Evolutionary conservation across 2,329 filamentous ascomycete species (phyloP), one percentile per base, ranked within the genome.

Genomic region (Penicillium sclerotiorum): DNA sequence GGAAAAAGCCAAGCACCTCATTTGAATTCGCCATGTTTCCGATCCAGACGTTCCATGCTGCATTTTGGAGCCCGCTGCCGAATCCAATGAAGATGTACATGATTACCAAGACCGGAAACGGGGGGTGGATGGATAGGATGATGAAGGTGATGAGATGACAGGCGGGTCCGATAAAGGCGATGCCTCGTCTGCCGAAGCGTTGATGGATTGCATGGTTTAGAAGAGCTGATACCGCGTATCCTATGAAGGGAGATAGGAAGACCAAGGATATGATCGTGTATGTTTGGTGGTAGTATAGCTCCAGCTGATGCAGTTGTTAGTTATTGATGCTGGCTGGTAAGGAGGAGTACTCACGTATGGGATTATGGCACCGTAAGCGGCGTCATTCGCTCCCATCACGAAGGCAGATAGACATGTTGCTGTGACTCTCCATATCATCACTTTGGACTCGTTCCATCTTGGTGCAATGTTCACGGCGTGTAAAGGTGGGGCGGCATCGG

Each of bases 11-110:
- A 1, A 90, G 78, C 1, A 91, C 75, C 63, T 89, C 84, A 64
- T 91, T 90, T 11, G 86, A 81, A 50, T 82, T 81, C 7, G 81
- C 77, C 84, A 92, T 88, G 60, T 84, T 85, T 11, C 87, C 88
- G n/a, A 83, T 78, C 78, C 80, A 82, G 0, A 80, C 78, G 55
- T 80, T 81, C 74, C 79, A 83, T 12, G 75, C 81, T 0, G 79
- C 79, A 57, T 84, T 70, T 21, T 68, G 65, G 8, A 71, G 56
- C 1, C 69, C 70, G 37, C 71, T 70, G 7, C 69, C 71, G 25
- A 72, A 57, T 0, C 70, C 71, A 8, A 64, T 64, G 15, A 73
- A 57, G 37, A 69, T 61, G 47, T 68, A 73, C 30, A 62, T 61
- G 5, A 64, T 49, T 8, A 71, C 62, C 18, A 72, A 56, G 0